These are phyloP conservation scores for Colletotrichum chlorophyti DNA, from an alignment of 2,329 filamentous ascomycete genomes.

Conservation along the genomic window DNA sequence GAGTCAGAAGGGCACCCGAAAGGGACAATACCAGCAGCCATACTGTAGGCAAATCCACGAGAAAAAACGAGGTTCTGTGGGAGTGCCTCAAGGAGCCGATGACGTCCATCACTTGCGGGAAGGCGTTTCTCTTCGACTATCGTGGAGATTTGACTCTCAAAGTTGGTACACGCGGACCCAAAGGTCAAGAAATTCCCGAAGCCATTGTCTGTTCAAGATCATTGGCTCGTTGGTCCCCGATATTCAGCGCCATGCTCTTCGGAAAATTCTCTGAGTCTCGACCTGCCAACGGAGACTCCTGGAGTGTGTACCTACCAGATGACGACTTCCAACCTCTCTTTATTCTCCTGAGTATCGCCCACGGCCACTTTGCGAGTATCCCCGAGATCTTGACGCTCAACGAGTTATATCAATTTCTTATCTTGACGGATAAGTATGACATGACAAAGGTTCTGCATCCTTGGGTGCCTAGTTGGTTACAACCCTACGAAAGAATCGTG, in stretches of 20 bases:
- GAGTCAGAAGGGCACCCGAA: too few species aligned
- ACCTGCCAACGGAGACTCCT: background rate
- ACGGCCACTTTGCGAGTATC: background rate
- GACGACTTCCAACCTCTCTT: background rate
- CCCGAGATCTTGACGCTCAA: background rate
- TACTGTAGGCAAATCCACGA: too few species aligned
- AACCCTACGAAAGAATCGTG: background rate
- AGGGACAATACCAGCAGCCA: background rate
- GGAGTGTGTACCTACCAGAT: background rate
- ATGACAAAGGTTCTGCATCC: background rate
- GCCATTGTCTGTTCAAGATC: too few species aligned
- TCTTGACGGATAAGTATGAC: background rate
- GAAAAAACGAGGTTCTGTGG: too few species aligned
- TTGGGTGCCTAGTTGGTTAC: background rate
- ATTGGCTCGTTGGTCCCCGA: background rate
- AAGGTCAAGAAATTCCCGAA: too few species aligned
- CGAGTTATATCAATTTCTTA: background rate
- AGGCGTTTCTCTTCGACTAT: background rate
- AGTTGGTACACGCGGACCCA: too few species aligned
- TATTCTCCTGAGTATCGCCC: background rate
- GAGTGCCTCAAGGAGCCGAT: background rate
- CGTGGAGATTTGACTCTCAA: background rate
- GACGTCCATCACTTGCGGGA: background rate
- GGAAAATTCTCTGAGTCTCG: background rate
- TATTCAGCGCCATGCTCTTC: constrained; percentile 11